These are phyloP conservation scores for Xylaria sp. DNA, from an alignment of 2,329 filamentous ascomycete species.

Conservation along the genomic window DNA sequence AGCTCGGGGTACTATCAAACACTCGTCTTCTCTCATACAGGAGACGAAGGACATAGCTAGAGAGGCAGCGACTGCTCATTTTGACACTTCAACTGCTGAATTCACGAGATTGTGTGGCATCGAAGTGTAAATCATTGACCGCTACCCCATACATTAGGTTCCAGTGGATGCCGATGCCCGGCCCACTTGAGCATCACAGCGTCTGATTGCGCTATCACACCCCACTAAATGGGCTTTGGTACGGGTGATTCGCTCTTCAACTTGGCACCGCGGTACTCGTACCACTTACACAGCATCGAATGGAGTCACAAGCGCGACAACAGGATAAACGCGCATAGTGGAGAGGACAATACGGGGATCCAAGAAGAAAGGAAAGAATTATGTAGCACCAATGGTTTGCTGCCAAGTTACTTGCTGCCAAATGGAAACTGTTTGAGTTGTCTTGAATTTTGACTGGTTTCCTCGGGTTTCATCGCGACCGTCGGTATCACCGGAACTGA, in stretches of 20 bases:
- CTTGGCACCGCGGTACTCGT: neutral
- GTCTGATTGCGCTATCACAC: neutral
- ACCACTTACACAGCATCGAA: constrained; percentile 1
- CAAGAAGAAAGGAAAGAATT: neutral
- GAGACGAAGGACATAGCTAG: constrained; percentile 42
- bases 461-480: neutral
- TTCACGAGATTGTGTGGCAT: constrained; percentile 46
- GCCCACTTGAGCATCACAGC: constrained; percentile 9
- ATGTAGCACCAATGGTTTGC: neutral
- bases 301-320: constrained; percentile 6
- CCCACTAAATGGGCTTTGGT: neutral
- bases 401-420: neutral
- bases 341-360: neutral
- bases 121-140: constrained; percentile 31
- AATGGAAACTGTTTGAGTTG: neutral
- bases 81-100: constrained; percentile 35
- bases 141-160: neutral
- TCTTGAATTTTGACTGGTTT: neutral
- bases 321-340: neutral
- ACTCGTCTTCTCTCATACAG: constrained; percentile 38
- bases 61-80: constrained; percentile 37
- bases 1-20: constrained; percentile 28
- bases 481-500: neutral
- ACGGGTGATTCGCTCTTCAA: constrained; percentile 13
- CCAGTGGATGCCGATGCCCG: neutral